A percentile compares a stretch with the other conserved stretches of the same genome.
Evolutionary conservation across 192 early-diverging fungal species (phyloP).

Genomic region (Coemansia sp.): DNA sequence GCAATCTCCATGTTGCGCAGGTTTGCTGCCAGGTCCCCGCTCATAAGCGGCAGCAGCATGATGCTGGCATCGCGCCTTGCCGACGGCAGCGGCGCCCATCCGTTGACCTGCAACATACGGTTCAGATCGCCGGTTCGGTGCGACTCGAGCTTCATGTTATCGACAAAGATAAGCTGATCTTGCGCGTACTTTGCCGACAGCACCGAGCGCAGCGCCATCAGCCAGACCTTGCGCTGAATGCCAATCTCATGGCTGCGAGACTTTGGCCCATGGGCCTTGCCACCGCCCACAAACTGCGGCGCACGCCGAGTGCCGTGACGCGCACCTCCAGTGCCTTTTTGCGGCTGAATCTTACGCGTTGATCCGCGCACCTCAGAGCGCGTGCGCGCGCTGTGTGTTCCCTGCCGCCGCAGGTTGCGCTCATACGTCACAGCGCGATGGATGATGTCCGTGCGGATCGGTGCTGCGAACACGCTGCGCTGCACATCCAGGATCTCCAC

Average conservation of each 20-base stretch:
- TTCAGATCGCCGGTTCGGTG: slow-evolving; percentile 61
- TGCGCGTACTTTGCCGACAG: slow-evolving; percentile 87
- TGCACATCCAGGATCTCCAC: slow-evolving; percentile 71
- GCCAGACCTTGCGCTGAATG: slow-evolving; percentile 84
- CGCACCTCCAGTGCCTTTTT: slow-evolving; percentile 94
- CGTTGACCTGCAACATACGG: slow-evolving; percentile 44
- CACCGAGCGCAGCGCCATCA: slow-evolving; percentile 77
- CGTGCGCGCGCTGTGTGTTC: slow-evolving; percentile 80
- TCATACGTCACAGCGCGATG: slow-evolving; percentile 87
- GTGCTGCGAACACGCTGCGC: slow-evolving; percentile 71
- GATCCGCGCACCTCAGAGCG: slow-evolving; percentile 84
- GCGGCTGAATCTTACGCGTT: slow-evolving; percentile 76
- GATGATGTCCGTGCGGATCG: slow-evolving; percentile 77
- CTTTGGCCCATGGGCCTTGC: slow-evolving; percentile 85
- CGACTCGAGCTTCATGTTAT: slow-evolving; percentile 60
- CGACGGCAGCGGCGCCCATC: slow-evolving; percentile 36
- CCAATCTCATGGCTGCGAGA: slow-evolving; percentile 81
- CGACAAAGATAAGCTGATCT: slow-evolving; percentile 85
- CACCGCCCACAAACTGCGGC: slow-evolving; percentile 87
- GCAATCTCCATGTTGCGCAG: slow-evolving; percentile 60
- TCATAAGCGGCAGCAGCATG: slow-evolving; percentile 45
- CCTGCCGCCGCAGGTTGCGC: slow-evolving; percentile 72
- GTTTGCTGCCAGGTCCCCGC: slow-evolving; percentile 28
- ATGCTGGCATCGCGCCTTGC: slow-evolving; percentile 19
- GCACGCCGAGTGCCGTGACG: slow-evolving; percentile 80